phyloP scores from a whole-genome alignment of 116 monocot genomes.

The Phalaenopsis hybrid region DNA sequence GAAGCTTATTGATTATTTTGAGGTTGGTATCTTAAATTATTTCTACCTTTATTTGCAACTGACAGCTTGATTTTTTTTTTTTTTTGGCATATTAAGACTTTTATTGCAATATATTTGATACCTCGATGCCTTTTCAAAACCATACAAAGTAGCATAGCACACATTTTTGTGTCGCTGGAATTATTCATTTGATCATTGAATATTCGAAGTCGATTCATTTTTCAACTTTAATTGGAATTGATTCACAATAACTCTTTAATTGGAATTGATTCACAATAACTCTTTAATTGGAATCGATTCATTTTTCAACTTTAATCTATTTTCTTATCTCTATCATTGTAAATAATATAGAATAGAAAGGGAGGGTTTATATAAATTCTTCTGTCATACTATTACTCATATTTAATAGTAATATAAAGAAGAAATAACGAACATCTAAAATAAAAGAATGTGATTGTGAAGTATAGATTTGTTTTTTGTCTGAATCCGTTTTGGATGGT shows the following conservation, averaged over 20 bases:
- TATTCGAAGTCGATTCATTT: background rate
- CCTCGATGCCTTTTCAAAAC: background rate
- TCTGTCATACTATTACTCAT: too few relatives aligned
- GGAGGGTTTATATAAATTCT: too few relatives aligned
- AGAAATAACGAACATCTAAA: too few relatives aligned
- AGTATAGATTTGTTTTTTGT: too few relatives aligned
- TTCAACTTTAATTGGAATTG: background rate
- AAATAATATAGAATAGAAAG: too few relatives aligned
- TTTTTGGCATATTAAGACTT: conserved; percentile 1
- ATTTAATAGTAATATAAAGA: too few relatives aligned
- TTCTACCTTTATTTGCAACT: conserved; percentile 19
- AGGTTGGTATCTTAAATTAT: conserved; percentile 25
- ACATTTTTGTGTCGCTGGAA: background rate
- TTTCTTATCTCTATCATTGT: too few relatives aligned
- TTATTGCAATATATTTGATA: background rate
- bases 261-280: background rate
- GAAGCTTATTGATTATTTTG: conserved; percentile 62
- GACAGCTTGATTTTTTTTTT: background rate
- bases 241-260: background rate
- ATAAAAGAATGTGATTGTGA: too few relatives aligned
- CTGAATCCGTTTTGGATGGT: too few relatives aligned
- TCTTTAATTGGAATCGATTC: too few relatives aligned
- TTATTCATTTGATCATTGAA: background rate
- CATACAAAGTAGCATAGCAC: background rate
- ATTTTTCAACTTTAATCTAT: too few relatives aligned